Conservation (phyloP, 495 filamentous ascomycete genomes). For the Thermochaetoides thermophila region DNA sequence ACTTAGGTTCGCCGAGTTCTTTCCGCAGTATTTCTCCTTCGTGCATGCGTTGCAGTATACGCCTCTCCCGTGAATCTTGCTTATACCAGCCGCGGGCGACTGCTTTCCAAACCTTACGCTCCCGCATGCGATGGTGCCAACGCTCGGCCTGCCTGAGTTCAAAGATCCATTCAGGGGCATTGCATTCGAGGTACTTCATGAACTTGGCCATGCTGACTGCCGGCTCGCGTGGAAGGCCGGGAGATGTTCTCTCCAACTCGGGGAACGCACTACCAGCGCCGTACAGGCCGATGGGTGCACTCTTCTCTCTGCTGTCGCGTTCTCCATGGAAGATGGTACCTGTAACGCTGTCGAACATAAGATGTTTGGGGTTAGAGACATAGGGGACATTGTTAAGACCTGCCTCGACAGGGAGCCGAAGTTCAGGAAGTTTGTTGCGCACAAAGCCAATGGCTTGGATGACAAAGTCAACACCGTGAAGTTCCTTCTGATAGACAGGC, state of each 20-base stretch:
- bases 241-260: slow-evolving; percentile 5
- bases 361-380: background rate
- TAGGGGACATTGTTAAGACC: background rate
- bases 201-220: slow-evolving; percentile 14
- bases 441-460: slow-evolving; percentile 10
- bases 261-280: slow-evolving; percentile 17
- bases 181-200: slow-evolving; percentile 11
- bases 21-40: no score
- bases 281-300: slow-evolving; percentile 6
- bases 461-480: slow-evolving; percentile 8
- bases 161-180: slow-evolving; percentile 12
- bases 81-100: no score
- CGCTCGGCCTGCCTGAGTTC: no score
- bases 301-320: background rate
- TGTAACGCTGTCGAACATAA: slow-evolving; percentile 5
- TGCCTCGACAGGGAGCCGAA: background rate
- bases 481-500: slow-evolving; percentile 2
- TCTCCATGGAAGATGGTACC: slow-evolving; percentile 4
- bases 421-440: slow-evolving; percentile 1
- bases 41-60: no score
- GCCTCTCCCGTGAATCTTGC: no score
- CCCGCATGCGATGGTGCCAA: no score
- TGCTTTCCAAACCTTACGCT: no score
- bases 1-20: no score
- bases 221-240: slow-evolving; percentile 4